Percentiles rank a stretch among this genome's conserved stretches.
phyloP scores from a whole-genome alignment of 1,284 basidiomycete species.

The Afroboletus lepidellus region DNA sequence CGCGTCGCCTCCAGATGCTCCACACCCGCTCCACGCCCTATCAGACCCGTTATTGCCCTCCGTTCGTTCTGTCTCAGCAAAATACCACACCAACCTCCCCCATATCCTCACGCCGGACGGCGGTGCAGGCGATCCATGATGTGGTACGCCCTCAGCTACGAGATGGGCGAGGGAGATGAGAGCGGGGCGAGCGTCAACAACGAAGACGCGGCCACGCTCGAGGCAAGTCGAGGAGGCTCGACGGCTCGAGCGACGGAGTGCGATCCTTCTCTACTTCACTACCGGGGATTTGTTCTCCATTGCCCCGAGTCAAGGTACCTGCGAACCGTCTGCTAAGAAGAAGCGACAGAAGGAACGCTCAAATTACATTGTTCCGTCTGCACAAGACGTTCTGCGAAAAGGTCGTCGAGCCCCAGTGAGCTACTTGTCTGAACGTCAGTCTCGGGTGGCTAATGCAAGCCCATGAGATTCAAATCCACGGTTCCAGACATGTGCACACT shows the following conservation, averaged over 20 bases:
- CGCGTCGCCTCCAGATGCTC: slow-evolving; percentile 21
- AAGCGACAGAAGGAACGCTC: slow-evolving; percentile 39
- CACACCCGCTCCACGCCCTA: slow-evolving; percentile 55
- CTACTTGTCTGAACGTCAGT: slow-evolving; percentile 7
- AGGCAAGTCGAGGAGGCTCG: slow-evolving; percentile 58
- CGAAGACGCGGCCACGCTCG: slow-evolving; percentile 35
- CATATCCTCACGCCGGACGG: slow-evolving; percentile 56
- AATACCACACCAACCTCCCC: slow-evolving; percentile 62
- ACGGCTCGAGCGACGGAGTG: slow-evolving; percentile 73
- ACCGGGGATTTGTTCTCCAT: slow-evolving; percentile 41
- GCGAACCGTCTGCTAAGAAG: slow-evolving; percentile 18
- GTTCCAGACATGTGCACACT: slow-evolving; percentile 57
- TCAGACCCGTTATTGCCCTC: slow-evolving; percentile 62
- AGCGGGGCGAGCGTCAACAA: too few species aligned
- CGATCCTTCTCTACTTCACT: slow-evolving; percentile 63
- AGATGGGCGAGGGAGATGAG: slow-evolving; percentile 41
- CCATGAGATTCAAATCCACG: slow-evolving; percentile 51
- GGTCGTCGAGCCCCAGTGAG: slow-evolving; percentile 61
- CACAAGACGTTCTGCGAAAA: slow-evolving; percentile 62
- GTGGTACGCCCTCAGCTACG: slow-evolving; percentile 66
- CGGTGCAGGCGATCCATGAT: slow-evolving; percentile 62
- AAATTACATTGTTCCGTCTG: slow-evolving; percentile 29
- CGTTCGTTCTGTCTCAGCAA: slow-evolving; percentile 50
- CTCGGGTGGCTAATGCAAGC: neutral
- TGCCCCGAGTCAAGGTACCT: slow-evolving; percentile 25